These are phyloP conservation scores for Hysterangium stoloniferum DNA, from an alignment of 768 basidiomycete genomes.

Conservation along the genomic window DNA sequence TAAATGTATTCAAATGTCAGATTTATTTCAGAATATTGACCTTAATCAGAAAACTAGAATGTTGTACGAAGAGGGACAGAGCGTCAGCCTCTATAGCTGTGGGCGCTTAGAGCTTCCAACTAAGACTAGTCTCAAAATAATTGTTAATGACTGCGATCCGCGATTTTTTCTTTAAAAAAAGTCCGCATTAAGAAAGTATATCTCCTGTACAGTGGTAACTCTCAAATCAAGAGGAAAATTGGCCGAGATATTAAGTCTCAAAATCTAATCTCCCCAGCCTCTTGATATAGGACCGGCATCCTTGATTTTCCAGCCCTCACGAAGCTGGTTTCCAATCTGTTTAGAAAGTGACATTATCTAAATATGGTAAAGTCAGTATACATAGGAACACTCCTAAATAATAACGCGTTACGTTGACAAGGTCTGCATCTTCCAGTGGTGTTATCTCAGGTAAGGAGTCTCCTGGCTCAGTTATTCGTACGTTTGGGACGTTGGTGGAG, in stretches of 20 bases:
- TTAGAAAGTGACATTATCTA: constrained; percentile 7
- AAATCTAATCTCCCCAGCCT: constrained; percentile 6
- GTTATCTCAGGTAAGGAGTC: background rate
- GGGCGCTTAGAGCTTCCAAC: no score
- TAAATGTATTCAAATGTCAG: background rate
- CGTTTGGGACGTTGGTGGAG: background rate
- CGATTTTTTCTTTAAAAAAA: no score
- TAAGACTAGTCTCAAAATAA: no score
- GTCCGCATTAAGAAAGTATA: no score
- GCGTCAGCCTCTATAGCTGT: no score
- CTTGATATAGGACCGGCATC: constrained; percentile 9
- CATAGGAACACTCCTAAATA: background rate
- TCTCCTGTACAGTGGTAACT: no score
- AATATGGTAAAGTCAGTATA: background rate
- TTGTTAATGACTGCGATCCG: no score
- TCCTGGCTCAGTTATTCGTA: background rate
- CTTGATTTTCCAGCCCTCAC: constrained; percentile 11
- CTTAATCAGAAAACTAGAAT: no score
- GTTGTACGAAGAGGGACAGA: no score
- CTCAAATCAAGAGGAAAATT: background rate
- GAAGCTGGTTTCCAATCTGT: constrained; percentile 1
- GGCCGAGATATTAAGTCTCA: background rate
- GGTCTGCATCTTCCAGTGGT: constrained; percentile 1
- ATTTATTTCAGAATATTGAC: no score
- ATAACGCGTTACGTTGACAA: background rate